These are phyloP conservation scores for Scutellaria minor DNA, from an alignment of 257 asterid species.

Conservation along the genomic window DNA sequence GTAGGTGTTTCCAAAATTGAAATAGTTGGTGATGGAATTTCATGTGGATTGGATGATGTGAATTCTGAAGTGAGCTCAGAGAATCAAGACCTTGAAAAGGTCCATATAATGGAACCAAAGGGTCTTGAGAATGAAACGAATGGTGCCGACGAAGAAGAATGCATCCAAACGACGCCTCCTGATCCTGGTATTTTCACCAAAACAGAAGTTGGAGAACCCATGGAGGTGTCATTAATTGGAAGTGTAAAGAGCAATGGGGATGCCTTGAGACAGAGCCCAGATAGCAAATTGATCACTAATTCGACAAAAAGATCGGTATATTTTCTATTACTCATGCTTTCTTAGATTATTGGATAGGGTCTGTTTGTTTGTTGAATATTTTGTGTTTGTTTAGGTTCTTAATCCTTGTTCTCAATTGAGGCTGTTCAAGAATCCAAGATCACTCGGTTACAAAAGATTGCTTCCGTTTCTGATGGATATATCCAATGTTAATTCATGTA, in stretches of 20 bases:
- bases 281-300: constrained; percentile 39
- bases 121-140: constrained; percentile 27
- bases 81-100: constrained; percentile 27
- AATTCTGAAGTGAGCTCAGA: constrained; percentile 34
- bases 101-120: not conserved
- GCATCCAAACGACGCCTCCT: constrained; percentile 67
- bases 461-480: constrained; percentile 79
- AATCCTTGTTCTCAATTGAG: constrained; percentile 66
- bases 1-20: constrained; percentile 56
- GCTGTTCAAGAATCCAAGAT: constrained; percentile 59
- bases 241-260: constrained; percentile 25
- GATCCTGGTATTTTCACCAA: constrained; percentile 49
- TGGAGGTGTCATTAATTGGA: constrained; percentile 37
- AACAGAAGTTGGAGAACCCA: constrained; percentile 30
- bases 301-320: constrained; percentile 47
- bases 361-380: constrained; percentile 8
- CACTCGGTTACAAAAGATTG: constrained; percentile 73
- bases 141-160: constrained; percentile 46
- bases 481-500: constrained; percentile 48
- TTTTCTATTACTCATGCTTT: not conserved
- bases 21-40: constrained; percentile 7
- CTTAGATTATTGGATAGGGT: constrained; percentile 2
- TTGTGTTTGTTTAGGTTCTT: constrained; percentile 52
- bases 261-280: constrained; percentile 34
- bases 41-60: constrained; percentile 24